Evolutionary conservation across 1,284 basidiomycete genomes (phyloP), one percentile per base, ranked within the genome.

Genomic region (Moniliella sp.): DNA sequence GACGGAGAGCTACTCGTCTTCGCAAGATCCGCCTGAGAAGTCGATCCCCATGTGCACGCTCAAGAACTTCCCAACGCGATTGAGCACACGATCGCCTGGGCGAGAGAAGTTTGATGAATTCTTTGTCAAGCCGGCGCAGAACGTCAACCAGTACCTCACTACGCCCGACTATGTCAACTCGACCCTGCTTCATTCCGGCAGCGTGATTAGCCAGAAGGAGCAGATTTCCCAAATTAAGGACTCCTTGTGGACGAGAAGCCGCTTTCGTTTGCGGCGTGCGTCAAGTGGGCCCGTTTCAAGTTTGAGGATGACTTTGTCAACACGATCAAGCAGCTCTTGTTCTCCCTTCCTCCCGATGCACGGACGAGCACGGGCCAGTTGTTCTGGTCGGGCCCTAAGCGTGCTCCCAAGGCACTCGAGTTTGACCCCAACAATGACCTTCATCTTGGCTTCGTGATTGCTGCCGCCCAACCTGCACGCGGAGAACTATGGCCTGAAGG

Each of bases 21-120:
- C 88, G 13, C 91, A 97, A 65, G 91, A 99, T 62, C 91, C 91
- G 27, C 91, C 91, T 12, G 93, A 99, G 66, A 97, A 94, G 66
- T 80, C 88, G 57, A 78, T 86, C 10, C 82, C 93, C 7, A 82
- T 82, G 25, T 99, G 93, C 65, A 99, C 91, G 5, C 79, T 99
- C 57, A 97, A 94, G 67, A 94, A 84, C 65, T 99, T 99, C 73
- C 91, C 91, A 93, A 99, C 61, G 76, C 78, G 19, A 99, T 99
- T 48, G 77, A 84, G 50, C 91, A 99, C 65, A 94, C 88, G n/a
- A 97, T 99, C 45, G 55, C 57, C 40, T 99, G 91, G 91, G 76
- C 81, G 45, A 43, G 75, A 78, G 56, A 77, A 82, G 44, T 94
- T 99, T 61, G 81, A 94, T 56, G 75, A 74, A 37, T 67, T 82